These are phyloP conservation scores for Fraxinus greggii DNA, from an alignment of 305 asterid species.

Conservation along the genomic window DNA sequence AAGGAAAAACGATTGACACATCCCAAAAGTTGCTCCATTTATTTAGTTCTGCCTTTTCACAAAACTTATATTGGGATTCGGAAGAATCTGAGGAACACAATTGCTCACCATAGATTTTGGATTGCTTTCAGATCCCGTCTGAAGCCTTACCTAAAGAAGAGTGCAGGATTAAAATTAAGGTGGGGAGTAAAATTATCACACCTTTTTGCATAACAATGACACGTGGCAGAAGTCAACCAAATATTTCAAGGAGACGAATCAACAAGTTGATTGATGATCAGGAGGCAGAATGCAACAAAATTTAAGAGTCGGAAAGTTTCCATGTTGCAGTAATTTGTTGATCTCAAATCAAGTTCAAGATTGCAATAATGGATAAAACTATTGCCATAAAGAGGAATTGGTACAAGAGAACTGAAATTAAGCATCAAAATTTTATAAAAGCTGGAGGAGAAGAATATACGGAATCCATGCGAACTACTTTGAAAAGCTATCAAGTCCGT, in stretches of 20 bases:
- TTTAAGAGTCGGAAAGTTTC: not conserved
- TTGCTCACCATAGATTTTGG: conserved; percentile 29
- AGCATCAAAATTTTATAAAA: not conserved
- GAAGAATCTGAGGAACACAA: conserved; percentile 32
- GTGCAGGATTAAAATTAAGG: not conserved
- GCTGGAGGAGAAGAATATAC: not conserved
- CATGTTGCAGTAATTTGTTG: not conserved
- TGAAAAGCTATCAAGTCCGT: not conserved
- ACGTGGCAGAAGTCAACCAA: not conserved
- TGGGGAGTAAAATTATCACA: not conserved
- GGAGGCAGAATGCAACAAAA: not conserved
- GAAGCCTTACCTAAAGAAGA: conserved; percentile 32
- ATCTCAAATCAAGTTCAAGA: not conserved
- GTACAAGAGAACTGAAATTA: not conserved
- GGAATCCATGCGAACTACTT: not conserved
- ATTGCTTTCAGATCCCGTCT: conserved; percentile 33
- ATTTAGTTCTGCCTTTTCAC: conserved; percentile 22
- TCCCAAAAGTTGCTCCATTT: not conserved
- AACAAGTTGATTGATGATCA: not conserved
- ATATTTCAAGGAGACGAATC: not conserved
- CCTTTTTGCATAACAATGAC: not conserved
- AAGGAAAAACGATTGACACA: not conserved
- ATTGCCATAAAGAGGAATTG: not conserved
- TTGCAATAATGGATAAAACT: not conserved
- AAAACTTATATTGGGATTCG: conserved; percentile 35